Percentiles rank a stretch among this genome's conserved stretches.
These are phyloP conservation scores for Penicillium lividum DNA, from an alignment of 495 filamentous ascomycete species.

Conservation along the genomic window DNA sequence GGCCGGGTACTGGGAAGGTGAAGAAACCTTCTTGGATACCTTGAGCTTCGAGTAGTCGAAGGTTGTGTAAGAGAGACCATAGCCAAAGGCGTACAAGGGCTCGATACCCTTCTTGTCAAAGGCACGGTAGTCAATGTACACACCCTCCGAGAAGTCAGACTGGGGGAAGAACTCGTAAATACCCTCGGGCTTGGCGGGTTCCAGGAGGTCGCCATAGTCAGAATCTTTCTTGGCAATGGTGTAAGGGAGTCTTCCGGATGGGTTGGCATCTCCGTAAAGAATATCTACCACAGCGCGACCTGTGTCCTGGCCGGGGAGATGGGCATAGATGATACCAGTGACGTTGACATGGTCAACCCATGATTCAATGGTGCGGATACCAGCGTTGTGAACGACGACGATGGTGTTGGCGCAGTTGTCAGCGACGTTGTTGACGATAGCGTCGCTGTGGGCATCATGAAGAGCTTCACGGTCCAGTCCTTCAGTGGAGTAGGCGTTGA, in stretches of 20 bases:
- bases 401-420: slow-evolving; percentile 55
- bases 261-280: slow-evolving; percentile 68
- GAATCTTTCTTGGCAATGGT: slow-evolving; percentile 72
- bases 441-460: slow-evolving; percentile 46
- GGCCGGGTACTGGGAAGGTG: slow-evolving; percentile 11
- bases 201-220: slow-evolving; percentile 58
- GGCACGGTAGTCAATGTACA: slow-evolving; percentile 78
- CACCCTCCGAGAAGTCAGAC: slow-evolving; percentile 64
- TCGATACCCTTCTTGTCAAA: slow-evolving; percentile 65
- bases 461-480: slow-evolving; percentile 35
- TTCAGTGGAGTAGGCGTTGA: slow-evolving; percentile 63
- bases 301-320: slow-evolving; percentile 73
- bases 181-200: slow-evolving; percentile 48
- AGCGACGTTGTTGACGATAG: slow-evolving; percentile 58
- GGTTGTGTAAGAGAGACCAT: slow-evolving; percentile 77
- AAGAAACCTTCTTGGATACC: neutral
- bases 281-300: slow-evolving; percentile 71
- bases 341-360: slow-evolving; percentile 53
- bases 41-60: slow-evolving; percentile 64
- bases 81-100: slow-evolving; percentile 75
- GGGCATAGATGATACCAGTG: slow-evolving; percentile 68
- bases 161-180: slow-evolving; percentile 64
- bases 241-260: slow-evolving; percentile 71
- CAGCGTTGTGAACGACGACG: slow-evolving; percentile 46
- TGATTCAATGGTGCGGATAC: slow-evolving; percentile 35